Evolutionary conservation across 306 rosid species (phyloP).

Genomic region (Rosa chinensis): DNA sequence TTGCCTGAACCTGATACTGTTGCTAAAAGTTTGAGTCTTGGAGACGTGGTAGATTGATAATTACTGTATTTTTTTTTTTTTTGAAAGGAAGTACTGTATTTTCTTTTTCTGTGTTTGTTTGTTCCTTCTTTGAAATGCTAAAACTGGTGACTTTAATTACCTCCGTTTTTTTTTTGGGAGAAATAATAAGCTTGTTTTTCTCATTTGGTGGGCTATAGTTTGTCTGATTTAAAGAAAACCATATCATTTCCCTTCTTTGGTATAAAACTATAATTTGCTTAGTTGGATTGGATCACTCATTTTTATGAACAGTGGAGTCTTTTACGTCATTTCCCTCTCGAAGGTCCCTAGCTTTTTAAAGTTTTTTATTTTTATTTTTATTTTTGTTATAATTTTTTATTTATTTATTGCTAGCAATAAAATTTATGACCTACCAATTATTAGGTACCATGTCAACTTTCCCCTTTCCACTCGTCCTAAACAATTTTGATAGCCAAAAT

Average conservation of each 20-base stretch:
- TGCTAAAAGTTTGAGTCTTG: neutral
- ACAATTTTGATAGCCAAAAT: neutral
- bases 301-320: neutral
- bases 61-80: neutral
- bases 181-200: neutral
- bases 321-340: conserved; percentile 6
- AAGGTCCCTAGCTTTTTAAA: neutral
- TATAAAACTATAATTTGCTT: no score
- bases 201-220: neutral
- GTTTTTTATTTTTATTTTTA: neutral
- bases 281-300: neutral
- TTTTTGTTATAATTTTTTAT: no score
- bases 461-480: neutral
- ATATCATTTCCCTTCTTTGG: neutral
- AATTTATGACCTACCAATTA: neutral
- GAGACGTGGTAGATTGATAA: neutral
- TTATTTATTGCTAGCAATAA: neutral
- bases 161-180: neutral
- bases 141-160: neutral
- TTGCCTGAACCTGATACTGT: conserved; percentile 9
- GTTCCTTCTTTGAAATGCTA: neutral
- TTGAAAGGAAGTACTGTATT: neutral
- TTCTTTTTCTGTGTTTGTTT: neutral
- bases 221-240: no score
- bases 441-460: conserved; percentile 15